Percentiles rank a stretch among this genome's conserved stretches.
Conservation (phyloP, 1,284 basidiomycete species). For the Malassezia cuniculi region DNA sequence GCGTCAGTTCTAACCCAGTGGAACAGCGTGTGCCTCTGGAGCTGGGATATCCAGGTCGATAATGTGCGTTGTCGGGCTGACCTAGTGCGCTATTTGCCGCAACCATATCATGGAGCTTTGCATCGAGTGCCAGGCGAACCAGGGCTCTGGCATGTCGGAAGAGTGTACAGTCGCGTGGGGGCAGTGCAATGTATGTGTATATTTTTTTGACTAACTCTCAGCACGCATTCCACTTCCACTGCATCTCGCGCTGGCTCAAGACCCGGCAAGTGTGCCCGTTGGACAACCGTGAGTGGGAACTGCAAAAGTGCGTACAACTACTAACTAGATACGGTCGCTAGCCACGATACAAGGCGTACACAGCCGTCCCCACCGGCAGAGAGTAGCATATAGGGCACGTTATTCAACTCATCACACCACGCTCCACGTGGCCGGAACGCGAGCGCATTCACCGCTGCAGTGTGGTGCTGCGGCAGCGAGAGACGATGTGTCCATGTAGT, state of each 20-base stretch:
- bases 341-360: constrained; percentile 18
- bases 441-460: constrained; percentile 30
- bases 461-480: constrained; percentile 20
- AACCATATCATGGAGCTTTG: constrained; percentile 46
- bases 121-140: constrained; percentile 99
- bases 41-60: constrained; percentile 44
- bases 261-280: constrained; percentile 96
- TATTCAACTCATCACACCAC: constrained; percentile 18
- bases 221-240: constrained; percentile 99
- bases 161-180: constrained; percentile 99
- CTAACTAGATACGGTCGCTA: constrained; percentile 11
- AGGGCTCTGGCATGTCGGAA: constrained; percentile 85
- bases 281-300: constrained; percentile 78
- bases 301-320: constrained; percentile 62
- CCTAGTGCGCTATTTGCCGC: constrained; percentile 43
- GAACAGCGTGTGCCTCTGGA: constrained; percentile 44
- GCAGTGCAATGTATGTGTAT: constrained; percentile 84
- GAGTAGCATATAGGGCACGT: constrained; percentile 15
- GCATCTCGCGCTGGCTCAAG: constrained; percentile 98
- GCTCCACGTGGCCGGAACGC: constrained; percentile 25
- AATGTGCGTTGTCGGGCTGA: constrained; percentile 26
- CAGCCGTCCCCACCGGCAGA: constrained; percentile 28
- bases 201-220: no score
- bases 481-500: constrained; percentile 17
- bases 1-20: constrained; percentile 23